Conservation (phyloP, 805 yeast genomes). For the Pichia heedii region DNA sequence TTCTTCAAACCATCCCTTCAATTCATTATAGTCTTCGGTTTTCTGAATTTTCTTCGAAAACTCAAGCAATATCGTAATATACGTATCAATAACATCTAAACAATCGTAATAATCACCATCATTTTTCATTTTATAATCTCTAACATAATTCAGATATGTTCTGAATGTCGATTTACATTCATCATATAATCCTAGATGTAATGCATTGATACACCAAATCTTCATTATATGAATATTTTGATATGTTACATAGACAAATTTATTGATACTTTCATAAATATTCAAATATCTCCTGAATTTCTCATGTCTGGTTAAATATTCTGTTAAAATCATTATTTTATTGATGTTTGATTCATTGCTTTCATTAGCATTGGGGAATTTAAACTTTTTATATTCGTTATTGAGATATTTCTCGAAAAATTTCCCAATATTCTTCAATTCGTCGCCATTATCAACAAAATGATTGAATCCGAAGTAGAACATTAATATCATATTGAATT, state of each 20-base stretch:
- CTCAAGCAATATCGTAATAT: conserved; percentile 14
- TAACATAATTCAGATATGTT: conserved; percentile 34
- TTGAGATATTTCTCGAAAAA: conserved; percentile 7
- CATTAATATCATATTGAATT: conserved; percentile 8
- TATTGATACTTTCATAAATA: conserved; percentile 22
- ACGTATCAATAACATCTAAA: conserved; percentile 22
- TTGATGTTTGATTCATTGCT: conserved; percentile 22
- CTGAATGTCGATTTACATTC: conserved; percentile 27
- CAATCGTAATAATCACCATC: conserved; percentile 30
- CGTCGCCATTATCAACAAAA: conserved; percentile 4
- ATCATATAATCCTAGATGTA: conserved; percentile 13
- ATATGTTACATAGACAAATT: conserved; percentile 35
- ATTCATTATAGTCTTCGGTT: conserved; percentile 12
- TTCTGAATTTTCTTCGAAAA: background rate
- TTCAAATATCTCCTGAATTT: conserved; percentile 8
- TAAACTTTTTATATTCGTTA: conserved; percentile 17
- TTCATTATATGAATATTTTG: conserved; percentile 35
- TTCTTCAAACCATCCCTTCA: conserved; percentile 13
- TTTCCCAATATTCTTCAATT: background rate
- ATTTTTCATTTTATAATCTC: conserved; percentile 30
- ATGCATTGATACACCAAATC: conserved; percentile 25
- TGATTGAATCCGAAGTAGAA: conserved; percentile 15
- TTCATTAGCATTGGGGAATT: conserved; percentile 39
- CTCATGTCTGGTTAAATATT: background rate
- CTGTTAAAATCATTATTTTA: conserved; percentile 19